These are phyloP conservation scores for Mycena crocata DNA, from an alignment of 768 basidiomycete species.

Conservation along the genomic window DNA sequence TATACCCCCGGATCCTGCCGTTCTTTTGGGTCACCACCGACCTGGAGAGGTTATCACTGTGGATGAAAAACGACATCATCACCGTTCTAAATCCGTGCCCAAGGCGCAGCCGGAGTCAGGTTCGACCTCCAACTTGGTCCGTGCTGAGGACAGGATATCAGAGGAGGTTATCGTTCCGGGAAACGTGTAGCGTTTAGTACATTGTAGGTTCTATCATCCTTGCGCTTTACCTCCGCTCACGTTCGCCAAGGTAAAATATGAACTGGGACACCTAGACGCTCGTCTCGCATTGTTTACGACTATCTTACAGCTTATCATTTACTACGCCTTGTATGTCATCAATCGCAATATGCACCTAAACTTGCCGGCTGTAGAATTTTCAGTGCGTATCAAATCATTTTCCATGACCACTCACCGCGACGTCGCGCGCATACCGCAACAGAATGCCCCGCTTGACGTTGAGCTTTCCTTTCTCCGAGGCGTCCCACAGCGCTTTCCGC, in stretches of 20 bases:
- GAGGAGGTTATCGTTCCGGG: conserved; percentile 35
- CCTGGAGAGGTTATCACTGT: conserved; percentile 51
- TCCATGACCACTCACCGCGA: conserved; percentile 70
- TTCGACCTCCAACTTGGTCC: conserved; percentile 27
- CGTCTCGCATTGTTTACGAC: background rate
- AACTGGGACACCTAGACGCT: background rate
- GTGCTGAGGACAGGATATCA: conserved; percentile 28
- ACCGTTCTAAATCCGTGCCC: conserved; percentile 24
- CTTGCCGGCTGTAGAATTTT: conserved; percentile 72
- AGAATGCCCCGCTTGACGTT: conserved; percentile 82
- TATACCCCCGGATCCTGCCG: conserved; percentile 76
- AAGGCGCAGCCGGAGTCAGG: conserved; percentile 15
- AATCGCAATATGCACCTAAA: conserved; percentile 87
- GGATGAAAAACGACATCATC: conserved; percentile 29
- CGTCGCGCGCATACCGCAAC: conserved; percentile 85
- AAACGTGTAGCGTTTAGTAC: conserved; percentile 18
- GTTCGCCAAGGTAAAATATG: conserved; percentile 1
- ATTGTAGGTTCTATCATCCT: background rate
- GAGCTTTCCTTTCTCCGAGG: conserved; percentile 68
- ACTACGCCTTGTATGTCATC: conserved; percentile 34
- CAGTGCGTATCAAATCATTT: conserved; percentile 2
- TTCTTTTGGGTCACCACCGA: conserved; percentile 60
- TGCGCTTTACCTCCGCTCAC: background rate
- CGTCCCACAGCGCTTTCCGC: conserved; percentile 77
- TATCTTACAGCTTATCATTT: conserved; percentile 23